Percentiles rank a stretch among this genome's conserved stretches.
Conservation (phyloP, 345 rosid species). For the Populus davidiana region DNA sequence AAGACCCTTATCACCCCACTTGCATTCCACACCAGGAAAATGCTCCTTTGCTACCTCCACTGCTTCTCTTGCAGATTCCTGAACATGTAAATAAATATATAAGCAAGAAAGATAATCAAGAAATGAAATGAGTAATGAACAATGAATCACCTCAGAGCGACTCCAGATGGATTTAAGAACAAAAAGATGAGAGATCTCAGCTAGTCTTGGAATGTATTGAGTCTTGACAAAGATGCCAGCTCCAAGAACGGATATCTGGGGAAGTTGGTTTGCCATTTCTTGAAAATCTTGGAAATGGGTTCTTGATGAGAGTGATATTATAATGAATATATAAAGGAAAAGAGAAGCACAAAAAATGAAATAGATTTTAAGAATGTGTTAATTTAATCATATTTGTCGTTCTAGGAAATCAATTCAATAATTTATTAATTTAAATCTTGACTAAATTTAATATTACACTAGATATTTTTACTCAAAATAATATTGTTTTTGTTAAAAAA, state of each 20-base stretch:
- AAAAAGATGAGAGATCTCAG: constrained; percentile 81
- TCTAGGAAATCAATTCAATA: too few species aligned
- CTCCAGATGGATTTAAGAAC: constrained; percentile 77
- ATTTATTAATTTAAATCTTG: too few species aligned
- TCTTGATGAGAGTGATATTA: neutral
- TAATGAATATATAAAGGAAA: too few species aligned
- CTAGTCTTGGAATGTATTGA: constrained; percentile 76
- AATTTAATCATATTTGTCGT: too few species aligned
- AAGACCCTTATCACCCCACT: constrained; percentile 87
- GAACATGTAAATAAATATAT: neutral
- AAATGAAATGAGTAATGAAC: neutral
- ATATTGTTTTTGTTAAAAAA: too few species aligned
- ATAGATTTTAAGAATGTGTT: too few species aligned
- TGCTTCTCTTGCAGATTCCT: constrained; percentile 84
- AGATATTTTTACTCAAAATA: too few species aligned
- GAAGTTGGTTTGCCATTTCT: constrained; percentile 46
- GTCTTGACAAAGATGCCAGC: constrained; percentile 91
- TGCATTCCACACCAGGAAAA: constrained; percentile 69
- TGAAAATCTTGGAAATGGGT: neutral
- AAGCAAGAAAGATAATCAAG: neutral
- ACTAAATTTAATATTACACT: too few species aligned
- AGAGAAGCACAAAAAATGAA: too few species aligned
- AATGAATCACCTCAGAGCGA: constrained; percentile 58
- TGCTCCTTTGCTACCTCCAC: constrained; percentile 71
- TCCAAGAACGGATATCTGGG: constrained; percentile 74